These are phyloP conservation scores for Immersiporthe knoxdaviesiana DNA, from an alignment of 2,329 filamentous ascomycete genomes.

Conservation along the genomic window DNA sequence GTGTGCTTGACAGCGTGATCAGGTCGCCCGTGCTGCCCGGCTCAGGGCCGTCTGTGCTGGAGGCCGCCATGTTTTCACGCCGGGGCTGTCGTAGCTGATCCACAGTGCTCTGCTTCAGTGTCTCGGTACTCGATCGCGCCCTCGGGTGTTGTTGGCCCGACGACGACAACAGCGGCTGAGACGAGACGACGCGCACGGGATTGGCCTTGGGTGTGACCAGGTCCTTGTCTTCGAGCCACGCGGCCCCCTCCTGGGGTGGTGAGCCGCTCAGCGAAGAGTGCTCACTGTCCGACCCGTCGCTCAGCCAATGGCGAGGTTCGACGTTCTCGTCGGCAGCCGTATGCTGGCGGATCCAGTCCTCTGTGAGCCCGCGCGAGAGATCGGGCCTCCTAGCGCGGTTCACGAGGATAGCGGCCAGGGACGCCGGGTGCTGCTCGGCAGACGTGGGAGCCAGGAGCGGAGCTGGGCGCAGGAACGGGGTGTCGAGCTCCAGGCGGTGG, in stretches of 20 bases:
- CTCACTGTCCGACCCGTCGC: slow-evolving; percentile 76
- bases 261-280: slow-evolving; percentile 75
- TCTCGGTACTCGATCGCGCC: slow-evolving; percentile 60
- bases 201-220: slow-evolving; percentile 52
- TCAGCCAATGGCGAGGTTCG: slow-evolving; percentile 81
- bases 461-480: slow-evolving; percentile 63
- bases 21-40: slow-evolving; percentile 7
- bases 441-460: slow-evolving; percentile 48
- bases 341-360: slow-evolving; percentile 86
- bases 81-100: slow-evolving; percentile 28
- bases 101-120: slow-evolving; percentile 48
- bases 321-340: slow-evolving; percentile 70
- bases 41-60: slow-evolving; percentile 33
- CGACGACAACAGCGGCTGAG: slow-evolving; percentile 36
- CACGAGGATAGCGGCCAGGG: slow-evolving; percentile 59
- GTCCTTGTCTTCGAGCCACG: slow-evolving; percentile 54
- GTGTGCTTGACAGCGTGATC: slow-evolving; percentile 16
- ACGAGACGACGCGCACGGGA: slow-evolving; percentile 27
- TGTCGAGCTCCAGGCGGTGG: slow-evolving; percentile 64
- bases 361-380: slow-evolving; percentile 67
- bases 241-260: slow-evolving; percentile 51
- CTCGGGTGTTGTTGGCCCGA: slow-evolving; percentile 48
- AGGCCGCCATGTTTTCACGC: slow-evolving; percentile 35
- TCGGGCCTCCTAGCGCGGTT: slow-evolving; percentile 59
- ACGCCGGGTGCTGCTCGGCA: slow-evolving; percentile 42